Base-by-base conservation (phyloP, 1,284 basidiomycete genomes). In the Rhodotorula sp. region DNA sequence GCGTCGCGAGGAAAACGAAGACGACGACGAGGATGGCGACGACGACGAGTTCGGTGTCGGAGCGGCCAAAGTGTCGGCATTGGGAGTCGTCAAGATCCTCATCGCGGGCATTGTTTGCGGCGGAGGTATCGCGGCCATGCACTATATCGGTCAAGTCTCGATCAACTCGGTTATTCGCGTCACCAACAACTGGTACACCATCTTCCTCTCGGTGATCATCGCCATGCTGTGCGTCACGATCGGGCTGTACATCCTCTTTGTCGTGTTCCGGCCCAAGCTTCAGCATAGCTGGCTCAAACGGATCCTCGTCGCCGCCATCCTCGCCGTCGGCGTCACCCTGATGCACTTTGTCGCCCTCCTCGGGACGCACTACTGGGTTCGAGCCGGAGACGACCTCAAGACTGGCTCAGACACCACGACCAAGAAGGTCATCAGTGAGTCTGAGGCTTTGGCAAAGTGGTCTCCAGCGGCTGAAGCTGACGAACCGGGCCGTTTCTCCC, bases 191-290 rank as follows among this genome's bases (percentile, higher is more conserved):
- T 77, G 79, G 22, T 77, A 75, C 30, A 80, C 79, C 58, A 80
- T 84, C 37, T 76, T 83, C 42, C 79, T 80, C 5, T 82, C 81
- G 6, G 79, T 83, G 62, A 69, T 83, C 62, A 82, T 83, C 61
- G 82, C 83, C 37, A 81, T 79, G 60, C 76, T 77, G 20, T 82
- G 82, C 18, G 82, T 83, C 29, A 76, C 80, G 63, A 76, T 80
- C 45, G 83, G 80, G 6, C 80, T 84, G 1, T 84, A 82, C 75
- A 81, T 83, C 76, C 81, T 84, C 79, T 84, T 84, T 75, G 80
- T 83, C 77, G 81, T 83, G 75, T 79, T 83, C 54, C 79, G 82
- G 30, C 83, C 82, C 3, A 82, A 83, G 72, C 79, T 83, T 68
- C 79, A 82, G 74, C 82, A 84, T 69, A 80, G 79, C 12, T 82